Evolutionary conservation across 768 basidiomycete species (phyloP).

Genomic region (Fomitopsis serialis): DNA sequence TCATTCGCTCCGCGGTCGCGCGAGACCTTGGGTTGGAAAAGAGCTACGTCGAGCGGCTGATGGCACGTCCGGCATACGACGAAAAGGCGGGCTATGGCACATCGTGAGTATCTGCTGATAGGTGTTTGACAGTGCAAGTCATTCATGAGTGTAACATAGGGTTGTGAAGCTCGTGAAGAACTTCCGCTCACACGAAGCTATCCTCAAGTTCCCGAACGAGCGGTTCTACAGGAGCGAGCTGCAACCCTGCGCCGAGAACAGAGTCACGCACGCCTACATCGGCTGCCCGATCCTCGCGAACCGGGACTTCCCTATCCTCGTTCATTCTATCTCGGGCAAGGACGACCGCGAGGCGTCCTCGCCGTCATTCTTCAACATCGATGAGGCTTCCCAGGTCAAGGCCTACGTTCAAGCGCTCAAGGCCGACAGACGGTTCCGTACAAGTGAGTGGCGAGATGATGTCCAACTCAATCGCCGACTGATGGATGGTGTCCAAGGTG

Average conservation of each 20-base stretch:
- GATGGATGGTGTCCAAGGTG: constrained; percentile 15
- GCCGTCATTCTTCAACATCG: constrained; percentile 36
- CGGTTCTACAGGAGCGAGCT: constrained; percentile 33
- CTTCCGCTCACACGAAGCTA: constrained; percentile 51
- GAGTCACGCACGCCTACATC: constrained; percentile 21
- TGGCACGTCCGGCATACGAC: constrained; percentile 26
- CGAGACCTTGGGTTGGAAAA: constrained; percentile 20
- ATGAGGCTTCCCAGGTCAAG: constrained; percentile 31
- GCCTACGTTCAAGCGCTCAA: constrained; percentile 26
- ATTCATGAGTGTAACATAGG: not conserved
- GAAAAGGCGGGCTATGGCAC: constrained; percentile 14
- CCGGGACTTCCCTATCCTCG: constrained; percentile 26
- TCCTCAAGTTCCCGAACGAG: constrained; percentile 52
- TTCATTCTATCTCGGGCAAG: constrained; percentile 28
- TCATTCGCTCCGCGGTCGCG: constrained; percentile 27
- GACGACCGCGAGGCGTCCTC: constrained; percentile 31
- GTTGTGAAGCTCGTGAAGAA: constrained; percentile 41
- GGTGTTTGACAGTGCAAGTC: no score
- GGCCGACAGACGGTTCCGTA: constrained; percentile 18
- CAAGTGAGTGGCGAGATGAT: constrained; percentile 17
- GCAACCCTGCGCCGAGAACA: constrained; percentile 20
- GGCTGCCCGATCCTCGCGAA: constrained; percentile 24
- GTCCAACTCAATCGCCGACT: not conserved
- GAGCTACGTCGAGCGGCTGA: constrained; percentile 33
- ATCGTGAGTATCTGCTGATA: constrained; percentile 23